phyloP scores from a whole-genome alignment of 2,329 filamentous ascomycete species.

The Remersonia thermophila region DNA sequence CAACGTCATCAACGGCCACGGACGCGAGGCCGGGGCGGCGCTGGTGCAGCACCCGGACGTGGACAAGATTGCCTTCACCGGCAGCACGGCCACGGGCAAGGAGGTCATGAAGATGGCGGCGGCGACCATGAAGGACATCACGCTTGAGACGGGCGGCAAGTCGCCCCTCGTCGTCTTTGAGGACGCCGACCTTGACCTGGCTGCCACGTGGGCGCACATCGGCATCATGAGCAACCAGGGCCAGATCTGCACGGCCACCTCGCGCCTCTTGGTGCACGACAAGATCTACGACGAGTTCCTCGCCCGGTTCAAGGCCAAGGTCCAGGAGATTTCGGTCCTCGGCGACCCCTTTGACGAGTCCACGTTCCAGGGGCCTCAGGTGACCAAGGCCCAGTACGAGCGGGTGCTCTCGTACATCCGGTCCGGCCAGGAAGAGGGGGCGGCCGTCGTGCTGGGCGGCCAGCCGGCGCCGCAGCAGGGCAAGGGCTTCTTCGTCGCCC shows the following conservation, averaged over 20 bases:
- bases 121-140: conserved; percentile 48
- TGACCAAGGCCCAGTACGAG: conserved; percentile 56
- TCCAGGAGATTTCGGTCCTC: conserved; percentile 45
- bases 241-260: conserved; percentile 49
- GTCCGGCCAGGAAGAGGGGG: conserved; percentile 52
- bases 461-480: conserved; percentile 42
- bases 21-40: conserved; percentile 51
- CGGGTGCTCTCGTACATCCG: conserved; percentile 55
- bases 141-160: conserved; percentile 51
- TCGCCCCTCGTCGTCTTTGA: conserved; percentile 48
- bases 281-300: conserved; percentile 48
- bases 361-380: conserved; percentile 59
- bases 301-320: conserved; percentile 45
- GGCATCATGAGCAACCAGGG: conserved; percentile 46
- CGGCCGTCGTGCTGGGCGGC: conserved; percentile 49
- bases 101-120: conserved; percentile 62
- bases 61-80: conserved; percentile 63
- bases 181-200: conserved; percentile 49
- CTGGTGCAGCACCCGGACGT: conserved; percentile 51
- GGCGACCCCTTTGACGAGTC: conserved; percentile 55
- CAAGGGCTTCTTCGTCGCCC: conserved; percentile 25
- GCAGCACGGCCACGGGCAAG: conserved; percentile 54
- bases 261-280: conserved; percentile 48
- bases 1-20: conserved; percentile 59
- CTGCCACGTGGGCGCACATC: conserved; percentile 39